phyloP scores from a whole-genome alignment of 148 eudicot species.

The Nyssa sinensis region DNA sequence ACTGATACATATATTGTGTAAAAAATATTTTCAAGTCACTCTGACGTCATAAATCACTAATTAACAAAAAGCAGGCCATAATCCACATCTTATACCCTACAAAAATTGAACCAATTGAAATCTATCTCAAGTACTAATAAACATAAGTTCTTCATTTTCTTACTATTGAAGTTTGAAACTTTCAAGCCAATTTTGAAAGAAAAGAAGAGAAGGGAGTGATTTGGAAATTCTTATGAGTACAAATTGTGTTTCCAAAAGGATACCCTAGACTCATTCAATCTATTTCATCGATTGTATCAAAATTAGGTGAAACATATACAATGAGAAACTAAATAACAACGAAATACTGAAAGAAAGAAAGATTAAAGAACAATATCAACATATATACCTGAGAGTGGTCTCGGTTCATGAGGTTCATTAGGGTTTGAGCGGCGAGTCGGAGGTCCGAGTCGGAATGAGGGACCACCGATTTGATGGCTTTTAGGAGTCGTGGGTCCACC shows the following conservation, averaged over 20 bases:
- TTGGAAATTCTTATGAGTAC: background rate
- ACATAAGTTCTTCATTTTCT: background rate
- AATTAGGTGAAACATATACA: background rate
- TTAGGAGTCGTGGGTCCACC: slow-evolving; percentile 80
- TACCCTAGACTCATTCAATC: slow-evolving; percentile 15
- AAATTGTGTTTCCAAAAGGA: background rate
- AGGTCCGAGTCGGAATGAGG: slow-evolving; percentile 75
- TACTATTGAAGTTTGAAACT: background rate
- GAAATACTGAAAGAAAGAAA: too few relatives aligned
- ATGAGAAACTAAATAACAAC: too few relatives aligned
- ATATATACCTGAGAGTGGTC: slow-evolving; percentile 81
- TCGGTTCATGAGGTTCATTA: slow-evolving; percentile 70
- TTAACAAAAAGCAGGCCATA: too few relatives aligned
- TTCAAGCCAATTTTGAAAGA: background rate
- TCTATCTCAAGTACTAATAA: background rate
- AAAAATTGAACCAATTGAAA: background rate
- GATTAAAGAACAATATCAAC: background rate
- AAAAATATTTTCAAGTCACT: too few relatives aligned
- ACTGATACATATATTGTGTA: background rate
- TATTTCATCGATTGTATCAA: background rate
- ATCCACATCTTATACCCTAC: background rate
- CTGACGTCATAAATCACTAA: too few relatives aligned
- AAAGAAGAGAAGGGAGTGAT: too few relatives aligned
- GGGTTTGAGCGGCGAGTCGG: slow-evolving; percentile 69
- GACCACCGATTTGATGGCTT: slow-evolving; percentile 77